Conservation (phyloP, 2,329 filamentous ascomycete genomes). For the Talaromyces atroroseus region DNA sequence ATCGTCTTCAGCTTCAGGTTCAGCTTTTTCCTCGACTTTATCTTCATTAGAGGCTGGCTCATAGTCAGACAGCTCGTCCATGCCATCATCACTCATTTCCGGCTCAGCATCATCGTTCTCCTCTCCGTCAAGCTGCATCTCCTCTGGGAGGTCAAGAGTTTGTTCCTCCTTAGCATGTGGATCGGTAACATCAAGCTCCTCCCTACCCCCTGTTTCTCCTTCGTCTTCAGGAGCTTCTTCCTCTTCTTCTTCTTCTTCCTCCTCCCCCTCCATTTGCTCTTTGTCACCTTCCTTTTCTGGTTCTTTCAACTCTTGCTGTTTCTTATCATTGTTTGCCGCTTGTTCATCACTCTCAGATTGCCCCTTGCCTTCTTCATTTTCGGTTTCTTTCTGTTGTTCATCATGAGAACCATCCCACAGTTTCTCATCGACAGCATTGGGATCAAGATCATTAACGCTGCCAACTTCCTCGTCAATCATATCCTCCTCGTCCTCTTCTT, state of each 20-base stretch:
- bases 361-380: slow-evolving; percentile 64
- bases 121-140: slow-evolving; percentile 74
- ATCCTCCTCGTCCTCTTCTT: slow-evolving; percentile 57
- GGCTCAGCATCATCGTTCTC: slow-evolving; percentile 53
- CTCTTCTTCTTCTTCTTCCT: slow-evolving; percentile 45
- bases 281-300: slow-evolving; percentile 47
- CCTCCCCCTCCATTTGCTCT: slow-evolving; percentile 54
- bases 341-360: slow-evolving; percentile 54
- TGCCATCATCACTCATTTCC: slow-evolving; percentile 42
- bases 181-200: slow-evolving; percentile 62
- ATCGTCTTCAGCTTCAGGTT: slow-evolving; percentile 21
- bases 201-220: slow-evolving; percentile 56
- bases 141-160: slow-evolving; percentile 76
- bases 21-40: slow-evolving; percentile 22
- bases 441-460: slow-evolving; percentile 84
- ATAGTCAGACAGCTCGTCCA: slow-evolving; percentile 44
- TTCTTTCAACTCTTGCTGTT: slow-evolving; percentile 50
- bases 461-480: slow-evolving; percentile 84
- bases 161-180: slow-evolving; percentile 78
- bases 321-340: slow-evolving; percentile 52
- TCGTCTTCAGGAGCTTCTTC: slow-evolving; percentile 52
- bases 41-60: slow-evolving; percentile 34
- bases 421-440: slow-evolving; percentile 91
- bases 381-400: slow-evolving; percentile 61
- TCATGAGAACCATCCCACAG: slow-evolving; percentile 88